These are phyloP conservation scores for Mycotypha africana DNA, from an alignment of 371 early-diverging fungal species.

Conservation along the genomic window DNA sequence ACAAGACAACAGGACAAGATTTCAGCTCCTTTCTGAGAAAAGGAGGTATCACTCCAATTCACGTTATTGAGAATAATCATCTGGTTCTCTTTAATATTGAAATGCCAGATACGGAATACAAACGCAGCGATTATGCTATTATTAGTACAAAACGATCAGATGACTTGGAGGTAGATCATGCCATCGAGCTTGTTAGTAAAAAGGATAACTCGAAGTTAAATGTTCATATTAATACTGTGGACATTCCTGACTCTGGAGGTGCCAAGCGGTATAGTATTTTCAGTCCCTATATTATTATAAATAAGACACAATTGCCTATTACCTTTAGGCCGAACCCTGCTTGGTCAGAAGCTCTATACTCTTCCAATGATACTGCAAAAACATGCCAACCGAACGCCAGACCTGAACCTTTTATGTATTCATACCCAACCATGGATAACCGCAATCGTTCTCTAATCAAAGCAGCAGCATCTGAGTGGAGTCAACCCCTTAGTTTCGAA, in stretches of 20 bases:
- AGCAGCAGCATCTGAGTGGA: conserved; percentile 83
- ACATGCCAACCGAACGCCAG: conserved; percentile 27
- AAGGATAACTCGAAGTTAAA: conserved; percentile 65
- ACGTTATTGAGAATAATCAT: conserved; percentile 83
- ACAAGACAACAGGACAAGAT: conserved; percentile 65
- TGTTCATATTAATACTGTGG: conserved; percentile 51
- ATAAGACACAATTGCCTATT: conserved; percentile 86
- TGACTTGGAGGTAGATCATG: conserved; percentile 65
- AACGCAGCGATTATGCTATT: conserved; percentile 76
- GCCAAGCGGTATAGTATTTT: conserved; percentile 63
- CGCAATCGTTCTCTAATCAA: conserved; percentile 80
- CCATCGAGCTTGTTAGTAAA: conserved; percentile 61
- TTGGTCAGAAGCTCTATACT: conserved; percentile 66
- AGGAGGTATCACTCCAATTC: conserved; percentile 74
- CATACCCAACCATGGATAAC: conserved; percentile 80
- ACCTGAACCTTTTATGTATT: conserved; percentile 88
- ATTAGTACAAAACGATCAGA: conserved; percentile 75
- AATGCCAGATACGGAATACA: conserved; percentile 68
- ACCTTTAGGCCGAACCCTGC: conserved; percentile 76
- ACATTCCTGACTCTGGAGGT: conserved; percentile 63
- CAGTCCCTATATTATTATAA: conserved; percentile 81
- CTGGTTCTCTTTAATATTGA: conserved; percentile 72
- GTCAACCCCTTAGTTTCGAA: conserved; percentile 91
- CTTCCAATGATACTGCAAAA: conserved; percentile 56
- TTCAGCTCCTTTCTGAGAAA: conserved; percentile 59